Base-by-base conservation (phyloP, 2,329 filamentous ascomycete species). In the Paecilomyces fulvus region DNA sequence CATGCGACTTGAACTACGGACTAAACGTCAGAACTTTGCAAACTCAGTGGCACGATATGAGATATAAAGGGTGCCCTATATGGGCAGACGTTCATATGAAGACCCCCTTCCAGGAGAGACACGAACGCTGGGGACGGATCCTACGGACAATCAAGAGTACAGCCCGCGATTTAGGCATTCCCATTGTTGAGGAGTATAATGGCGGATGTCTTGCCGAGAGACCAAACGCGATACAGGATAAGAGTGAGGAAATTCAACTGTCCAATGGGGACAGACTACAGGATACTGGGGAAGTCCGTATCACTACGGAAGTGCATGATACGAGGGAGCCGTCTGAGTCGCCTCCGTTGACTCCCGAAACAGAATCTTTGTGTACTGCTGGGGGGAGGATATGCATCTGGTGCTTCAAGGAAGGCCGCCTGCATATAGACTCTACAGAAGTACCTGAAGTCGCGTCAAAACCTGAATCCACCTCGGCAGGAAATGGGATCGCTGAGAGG, bases 371-470 rank as follows among this genome's bases (percentile, higher is more conserved):
- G 10, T 61, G 60, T 9, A 62, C 51, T 3, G 54, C 58, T 3
- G 56, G 65, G 5, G 60, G 56, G 0, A 67, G 65, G 28, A 14
- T 51, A 2, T 69, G 66, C 30, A 52, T 64, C 3, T 68, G 61
- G 61, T 69, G 66, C 33, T 33, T 52, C 3, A 37, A 54, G 6
- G 63, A 66, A 51, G 55, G 55, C 23, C 23, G 3, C 23, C 23
- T 25, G 23, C 23, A 25, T 25, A 25, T 5, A 25, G 23, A 25
- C 23, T 25, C 23, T 5, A 31, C 7, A 10, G 23, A n/a, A 43
- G 17, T 8, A 14, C 17, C n/a, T 8, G 33, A 43, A 8, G 1
- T 4, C 6, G 33, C n/a, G 5, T 11, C 30, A 31, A 3, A 31
- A 31, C 11, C 30, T 10, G 30, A 31, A 31, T 12, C 30, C 9